Evolutionary conservation across 192 early-diverging fungal species (phyloP), one percentile per base, ranked within the genome.

Genomic region (Rhizophagus sp.): DNA sequence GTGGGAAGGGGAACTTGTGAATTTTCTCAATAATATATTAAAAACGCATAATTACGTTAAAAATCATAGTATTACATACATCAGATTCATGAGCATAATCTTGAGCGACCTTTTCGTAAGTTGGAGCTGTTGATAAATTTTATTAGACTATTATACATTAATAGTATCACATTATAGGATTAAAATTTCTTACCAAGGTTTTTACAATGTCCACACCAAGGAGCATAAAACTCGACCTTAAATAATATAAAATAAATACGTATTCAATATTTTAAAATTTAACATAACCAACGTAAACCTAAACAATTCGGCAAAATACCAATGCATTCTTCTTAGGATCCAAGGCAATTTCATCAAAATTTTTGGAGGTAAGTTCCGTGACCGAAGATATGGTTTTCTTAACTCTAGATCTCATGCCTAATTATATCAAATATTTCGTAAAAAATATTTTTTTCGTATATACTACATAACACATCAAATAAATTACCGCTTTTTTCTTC

Each of bases 201-300:
- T 74, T 90, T 89, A 85, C 88, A 97, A 84, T 96, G 95, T 12
- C 95, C 95, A 82, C 94, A 97, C 94, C 95, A 97, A 25, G 93
- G 92, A 24, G 97, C 97, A 85, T 93, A 97, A 84, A 98, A 98
- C 84, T 96, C 94, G 44, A 98, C 76, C 76, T 78, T 64, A 41
- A 36, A 39, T 36, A 70, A 70, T 41, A 34, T 12, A 70, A 70
- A 69, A 19, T n/a, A 47, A 39, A 41, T 7, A 1, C 39, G 44
- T 11, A 11, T 47, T 34, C 47, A n/a, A 22, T 17, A 39, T 68
- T 8, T 2, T 19, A 6, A 41, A 1, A n/a, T n/a, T 3, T 17
- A 70, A 36, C 33, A 70, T 12, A 17, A 41, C 39, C 0, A 41
- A 8, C 6, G 5, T 41, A 70, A 39, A 39, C 33, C 34, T 7